Base-by-base conservation (phyloP, 2,329 filamentous ascomycete genomes). In the Botrytis squamosa region DNA sequence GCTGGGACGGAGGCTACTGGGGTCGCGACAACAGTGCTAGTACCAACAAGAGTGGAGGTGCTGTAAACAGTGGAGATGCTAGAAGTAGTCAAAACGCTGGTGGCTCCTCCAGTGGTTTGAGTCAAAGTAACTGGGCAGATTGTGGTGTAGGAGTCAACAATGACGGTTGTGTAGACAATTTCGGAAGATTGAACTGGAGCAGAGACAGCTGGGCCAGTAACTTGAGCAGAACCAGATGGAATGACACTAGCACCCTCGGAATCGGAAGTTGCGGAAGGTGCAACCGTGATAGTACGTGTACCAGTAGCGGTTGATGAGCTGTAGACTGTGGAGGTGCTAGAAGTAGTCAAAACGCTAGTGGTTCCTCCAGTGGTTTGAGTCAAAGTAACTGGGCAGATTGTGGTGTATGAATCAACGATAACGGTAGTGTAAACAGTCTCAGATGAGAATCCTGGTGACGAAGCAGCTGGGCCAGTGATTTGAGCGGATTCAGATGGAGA, bases 301-400 rank as follows among this genome's bases (percentile, higher is more conserved):
- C 68, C 46, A 29, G 33, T 67, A 25, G 40, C 68, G 29, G 65
- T 67, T 10, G 65, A 40, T 12, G 65, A n/a, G 29, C 14, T 67
- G 65, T 55, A 67, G 8, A 52, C 65, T 40, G 65, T 67, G 25
- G 65, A 67, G 14, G 6, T 67, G 65, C 6, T 67, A 12, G 65
- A 67, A n/a, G 65, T 67, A 29, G 65, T 67, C 5, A 67, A 55
- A 29, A 52, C 22, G 36, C 14, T 67, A 3, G 65, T 67, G 16
- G 33, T 29, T 52, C 65, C 65, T 29, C 46, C 65, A n/a, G 5
- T 55, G n/a, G 65, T 67, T 29, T 67, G 65, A 52, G 65, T 67
- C 44, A 67, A 38, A 22, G 65, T 67, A 12, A 67, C 65, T 20
- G 65, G 65, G 33, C 65, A 67, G n/a, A 67, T 7, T 38, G 65